Base-by-base conservation (phyloP, 2,329 filamentous ascomycete genomes). In the Talaromyces sp. region DNA sequence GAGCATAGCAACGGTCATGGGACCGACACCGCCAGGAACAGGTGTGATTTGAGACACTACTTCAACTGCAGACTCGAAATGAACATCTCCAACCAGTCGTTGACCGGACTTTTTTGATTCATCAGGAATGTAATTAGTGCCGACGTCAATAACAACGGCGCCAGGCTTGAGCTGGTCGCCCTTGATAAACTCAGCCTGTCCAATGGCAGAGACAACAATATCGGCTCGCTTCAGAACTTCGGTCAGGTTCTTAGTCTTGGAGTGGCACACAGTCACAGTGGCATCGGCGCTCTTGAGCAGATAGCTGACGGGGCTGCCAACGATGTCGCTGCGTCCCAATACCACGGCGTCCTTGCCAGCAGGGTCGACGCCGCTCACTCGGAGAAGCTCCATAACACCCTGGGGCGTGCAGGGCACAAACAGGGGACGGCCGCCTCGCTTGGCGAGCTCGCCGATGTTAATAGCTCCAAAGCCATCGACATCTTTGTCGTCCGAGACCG, bases 1-100 rank as follows among this genome's bases (percentile, higher is more conserved):
- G 54, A 99, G 82, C 95, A 99, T 99, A 62, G 95, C 95, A 64
- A 99, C 93, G 3, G 95, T 99, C 95, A 99, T 99, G 56, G 95
- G 95, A 0, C 95, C 95, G 62, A 99, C 95, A 75, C 95, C 95
- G 60, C 95, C 95, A 1, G 95, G 95, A 2, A 99, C 95, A 1
- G 95, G 95, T 2, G 95, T 99, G 71, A 99, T 97, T 70, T 90
- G 85, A 2, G 93, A 96, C 21, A 93, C 95, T 49, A 97, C 89
- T 72, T 96, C 82, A 17, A 83, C 84, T 17, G 93, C 93, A 50
- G 89, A 86, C 56, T 92, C 91, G 69, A 87, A 98, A 70, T 99
- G 92, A 49, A 99, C 95, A 74, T 99, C 95, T 62, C 95, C 95
- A 7, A 98, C 93, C 24, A 99, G 85, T 65, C 93, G 86, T 75